Conservation (phyloP, 805 yeast genomes). For the Ogataea parapolymorpha region DNA sequence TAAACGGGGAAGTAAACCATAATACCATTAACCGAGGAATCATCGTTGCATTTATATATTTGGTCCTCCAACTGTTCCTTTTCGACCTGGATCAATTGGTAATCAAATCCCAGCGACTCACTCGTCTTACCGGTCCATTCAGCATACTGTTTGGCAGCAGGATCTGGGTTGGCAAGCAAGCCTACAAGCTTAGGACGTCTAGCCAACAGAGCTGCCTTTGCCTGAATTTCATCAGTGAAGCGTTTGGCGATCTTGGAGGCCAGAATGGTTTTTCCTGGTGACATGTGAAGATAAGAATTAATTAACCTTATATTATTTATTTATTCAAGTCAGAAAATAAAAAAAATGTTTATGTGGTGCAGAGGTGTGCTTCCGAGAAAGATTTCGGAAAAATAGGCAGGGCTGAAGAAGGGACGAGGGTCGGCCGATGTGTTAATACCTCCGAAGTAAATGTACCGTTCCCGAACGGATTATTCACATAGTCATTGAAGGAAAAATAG, state of each 20-base stretch:
- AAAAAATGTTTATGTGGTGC: conserved; percentile 3
- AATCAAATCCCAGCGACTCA: conserved; percentile 78
- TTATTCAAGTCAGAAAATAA: conserved; percentile 5
- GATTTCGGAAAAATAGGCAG: too few species aligned
- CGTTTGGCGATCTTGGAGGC: conserved; percentile 87
- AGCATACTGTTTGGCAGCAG: conserved; percentile 94
- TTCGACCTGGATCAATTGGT: conserved; percentile 66
- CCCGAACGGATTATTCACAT: background rate
- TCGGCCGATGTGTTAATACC: too few species aligned
- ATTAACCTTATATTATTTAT: background rate
- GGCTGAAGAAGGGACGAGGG: too few species aligned
- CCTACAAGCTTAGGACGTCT: conserved; percentile 81
- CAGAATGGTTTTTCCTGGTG: conserved; percentile 74
- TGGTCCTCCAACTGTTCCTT: conserved; percentile 85
- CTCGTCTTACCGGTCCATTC: conserved; percentile 94
- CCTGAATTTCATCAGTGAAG: conserved; percentile 67
- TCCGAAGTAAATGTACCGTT: too few species aligned
- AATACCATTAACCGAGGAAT: conserved; percentile 78
- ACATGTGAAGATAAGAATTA: conserved; percentile 4
- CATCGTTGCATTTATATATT: conserved; percentile 77
- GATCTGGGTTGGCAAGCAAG: conserved; percentile 86
- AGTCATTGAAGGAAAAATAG: background rate
- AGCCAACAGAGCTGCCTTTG: conserved; percentile 49
- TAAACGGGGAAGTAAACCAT: conserved; percentile 98
- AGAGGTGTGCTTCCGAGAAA: background rate